A percentile compares a stretch with the other conserved stretches of the same genome.
phyloP scores from a whole-genome alignment of 2,329 filamentous ascomycete species.

The Talaromyces sp. region DNA sequence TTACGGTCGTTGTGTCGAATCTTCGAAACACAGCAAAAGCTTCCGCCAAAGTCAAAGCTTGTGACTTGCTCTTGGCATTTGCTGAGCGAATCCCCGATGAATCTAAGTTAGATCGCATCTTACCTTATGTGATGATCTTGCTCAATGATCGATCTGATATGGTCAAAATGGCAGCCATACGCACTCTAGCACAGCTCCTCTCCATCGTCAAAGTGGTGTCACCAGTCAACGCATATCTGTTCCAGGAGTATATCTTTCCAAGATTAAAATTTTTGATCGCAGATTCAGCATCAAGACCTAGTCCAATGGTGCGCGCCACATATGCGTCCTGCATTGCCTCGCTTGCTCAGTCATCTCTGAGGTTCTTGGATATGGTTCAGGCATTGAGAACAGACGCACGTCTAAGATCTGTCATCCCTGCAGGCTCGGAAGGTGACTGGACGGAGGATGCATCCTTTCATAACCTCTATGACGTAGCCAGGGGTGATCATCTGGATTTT shows the following conservation, averaged over 20 bases:
- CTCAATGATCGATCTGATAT: slow-evolving; percentile 77
- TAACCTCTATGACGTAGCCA: slow-evolving; percentile 82
- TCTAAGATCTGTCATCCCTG: slow-evolving; percentile 70
- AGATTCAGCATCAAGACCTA: slow-evolving; percentile 52
- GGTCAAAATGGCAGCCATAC: slow-evolving; percentile 78
- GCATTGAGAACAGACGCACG: slow-evolving; percentile 80
- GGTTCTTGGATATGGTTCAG: slow-evolving; percentile 86
- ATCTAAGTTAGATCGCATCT: slow-evolving; percentile 85
- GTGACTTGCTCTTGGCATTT: slow-evolving; percentile 88
- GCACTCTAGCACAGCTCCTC: slow-evolving; percentile 82
- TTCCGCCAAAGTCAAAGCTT: slow-evolving; percentile 80
- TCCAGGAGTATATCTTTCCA: slow-evolving; percentile 62
- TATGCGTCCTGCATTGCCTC: slow-evolving; percentile 91
- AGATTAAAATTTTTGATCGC: slow-evolving; percentile 55
- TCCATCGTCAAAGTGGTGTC: slow-evolving; percentile 86
- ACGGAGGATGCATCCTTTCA: slow-evolving; percentile 67
- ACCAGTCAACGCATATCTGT: slow-evolving; percentile 63
- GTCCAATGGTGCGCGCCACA: slow-evolving; percentile 73
- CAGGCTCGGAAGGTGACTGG: slow-evolving; percentile 66
- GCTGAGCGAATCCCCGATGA: slow-evolving; percentile 89
- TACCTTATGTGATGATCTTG: slow-evolving; percentile 82
- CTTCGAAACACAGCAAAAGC: slow-evolving; percentile 84
- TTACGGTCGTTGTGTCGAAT: slow-evolving; percentile 83
- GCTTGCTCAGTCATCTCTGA: slow-evolving; percentile 76
- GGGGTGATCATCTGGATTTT: slow-evolving; percentile 72